Percentiles rank a stretch among this genome's conserved stretches.
Conservation (phyloP, 768 basidiomycete genomes). For the Lentinula raphanica region DNA sequence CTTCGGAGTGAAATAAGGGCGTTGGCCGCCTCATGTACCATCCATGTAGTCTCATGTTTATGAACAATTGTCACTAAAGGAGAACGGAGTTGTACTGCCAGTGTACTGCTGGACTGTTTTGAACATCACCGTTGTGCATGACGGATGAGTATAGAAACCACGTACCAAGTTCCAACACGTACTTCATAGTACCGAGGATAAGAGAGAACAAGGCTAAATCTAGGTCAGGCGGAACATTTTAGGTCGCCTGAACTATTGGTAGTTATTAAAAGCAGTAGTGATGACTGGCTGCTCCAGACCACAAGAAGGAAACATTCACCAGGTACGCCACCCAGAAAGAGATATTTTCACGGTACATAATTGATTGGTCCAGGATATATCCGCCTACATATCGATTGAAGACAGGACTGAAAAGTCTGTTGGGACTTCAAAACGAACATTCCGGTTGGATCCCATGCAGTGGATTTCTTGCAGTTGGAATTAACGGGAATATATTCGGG, state of each 20-base stretch:
- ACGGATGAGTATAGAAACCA: too few species aligned
- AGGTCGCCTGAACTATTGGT: background rate
- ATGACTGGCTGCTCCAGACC: background rate
- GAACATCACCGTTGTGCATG: too few species aligned
- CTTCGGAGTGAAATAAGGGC: background rate
- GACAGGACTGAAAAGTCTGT: background rate
- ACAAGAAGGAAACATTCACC: too few species aligned
- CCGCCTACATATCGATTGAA: background rate
- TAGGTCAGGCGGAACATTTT: too few species aligned
- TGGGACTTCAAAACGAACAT: background rate
- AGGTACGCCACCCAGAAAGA: background rate
- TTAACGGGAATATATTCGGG: constrained; percentile 1
- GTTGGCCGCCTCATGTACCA: too few species aligned
- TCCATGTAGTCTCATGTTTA: too few species aligned
- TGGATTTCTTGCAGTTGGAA: background rate
- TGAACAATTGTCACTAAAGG: too few species aligned
- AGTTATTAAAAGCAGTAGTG: background rate
- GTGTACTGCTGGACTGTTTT: too few species aligned
- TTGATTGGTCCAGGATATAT: constrained; percentile 2
- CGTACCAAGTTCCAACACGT: too few species aligned
- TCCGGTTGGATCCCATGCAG: background rate
- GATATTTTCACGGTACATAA: constrained; percentile 2
- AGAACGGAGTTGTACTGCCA: too few species aligned
- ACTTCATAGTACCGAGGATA: too few species aligned
- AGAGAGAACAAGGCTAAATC: background rate